Conservation (phyloP, 2,329 filamentous ascomycete genomes). For the Colletotrichum lentis region DNA sequence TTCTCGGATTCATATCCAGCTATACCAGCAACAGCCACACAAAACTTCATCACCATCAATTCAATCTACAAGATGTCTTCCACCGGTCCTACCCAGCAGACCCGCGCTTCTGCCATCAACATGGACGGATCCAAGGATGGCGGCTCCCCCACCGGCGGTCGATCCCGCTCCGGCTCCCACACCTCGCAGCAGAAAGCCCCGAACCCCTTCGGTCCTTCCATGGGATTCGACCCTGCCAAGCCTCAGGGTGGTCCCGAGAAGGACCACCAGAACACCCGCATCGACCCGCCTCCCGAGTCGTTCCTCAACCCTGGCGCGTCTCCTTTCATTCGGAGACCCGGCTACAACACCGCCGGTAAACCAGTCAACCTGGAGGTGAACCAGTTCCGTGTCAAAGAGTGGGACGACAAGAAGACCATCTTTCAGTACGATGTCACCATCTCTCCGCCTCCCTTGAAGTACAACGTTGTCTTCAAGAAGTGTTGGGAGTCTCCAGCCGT, state of each 20-base stretch:
- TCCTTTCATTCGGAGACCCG: slow-evolving; percentile 58
- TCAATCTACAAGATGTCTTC: slow-evolving; percentile 15
- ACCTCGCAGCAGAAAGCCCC: slow-evolving; percentile 2
- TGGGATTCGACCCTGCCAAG: slow-evolving; percentile 57
- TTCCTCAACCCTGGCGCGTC: slow-evolving; percentile 50
- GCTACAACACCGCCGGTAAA: slow-evolving; percentile 66
- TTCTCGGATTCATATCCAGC: not conserved
- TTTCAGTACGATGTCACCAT: slow-evolving; percentile 86
- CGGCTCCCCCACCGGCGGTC: slow-evolving; percentile 13
- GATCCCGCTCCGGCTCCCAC: slow-evolving; percentile 26
- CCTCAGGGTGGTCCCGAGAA: slow-evolving; percentile 42
- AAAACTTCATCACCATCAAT: not conserved
- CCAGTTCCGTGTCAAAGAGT: slow-evolving; percentile 72
- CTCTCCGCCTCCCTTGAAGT: slow-evolving; percentile 68
- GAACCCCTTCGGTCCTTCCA: slow-evolving; percentile 23
- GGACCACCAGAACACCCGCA: slow-evolving; percentile 54
- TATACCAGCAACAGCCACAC: not conserved
- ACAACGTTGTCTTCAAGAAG: slow-evolving; percentile 72
- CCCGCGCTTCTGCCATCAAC: slow-evolving; percentile 15
- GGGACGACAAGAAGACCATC: slow-evolving; percentile 67
- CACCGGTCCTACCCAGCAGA: slow-evolving; percentile 6
- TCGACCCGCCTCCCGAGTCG: slow-evolving; percentile 67
- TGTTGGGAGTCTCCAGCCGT: slow-evolving; percentile 75
- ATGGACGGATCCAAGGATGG: slow-evolving; percentile 21
- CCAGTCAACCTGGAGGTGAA: slow-evolving; percentile 70